phyloP scores from a whole-genome alignment of 768 basidiomycete species.

The Russula sp. region DNA sequence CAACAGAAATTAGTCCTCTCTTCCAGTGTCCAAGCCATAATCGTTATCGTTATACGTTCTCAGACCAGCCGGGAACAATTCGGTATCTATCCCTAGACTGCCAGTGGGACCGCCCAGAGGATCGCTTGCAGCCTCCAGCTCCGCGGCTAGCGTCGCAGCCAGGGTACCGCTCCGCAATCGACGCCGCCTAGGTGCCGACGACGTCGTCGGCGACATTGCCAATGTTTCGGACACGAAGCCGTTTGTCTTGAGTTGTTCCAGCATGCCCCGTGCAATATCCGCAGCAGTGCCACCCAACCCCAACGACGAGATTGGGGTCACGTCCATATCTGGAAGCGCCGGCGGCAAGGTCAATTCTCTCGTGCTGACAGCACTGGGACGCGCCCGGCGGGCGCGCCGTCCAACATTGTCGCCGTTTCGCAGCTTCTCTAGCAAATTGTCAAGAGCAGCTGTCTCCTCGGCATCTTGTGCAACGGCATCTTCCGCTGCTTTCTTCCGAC shows the following conservation, averaged over 20 bases:
- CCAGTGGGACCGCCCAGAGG: constrained; percentile 7
- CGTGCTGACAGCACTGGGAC: constrained; percentile 37
- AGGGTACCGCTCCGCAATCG: constrained; percentile 22
- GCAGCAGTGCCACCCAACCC: constrained; percentile 42
- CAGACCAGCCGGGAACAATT: constrained; percentile 1
- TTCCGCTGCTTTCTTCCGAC: constrained; percentile 45
- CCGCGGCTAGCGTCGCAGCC: constrained; percentile 21
- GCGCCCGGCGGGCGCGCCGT: constrained; percentile 48
- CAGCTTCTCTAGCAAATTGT: constrained; percentile 65
- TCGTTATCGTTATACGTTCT: background rate
- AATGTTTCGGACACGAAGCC: constrained; percentile 44
- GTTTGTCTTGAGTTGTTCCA: constrained; percentile 65
- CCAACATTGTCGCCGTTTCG: constrained; percentile 61
- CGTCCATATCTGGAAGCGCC: constrained; percentile 23
- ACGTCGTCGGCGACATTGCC: constrained; percentile 22
- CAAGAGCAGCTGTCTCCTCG: constrained; percentile 55
- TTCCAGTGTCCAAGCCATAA: constrained; percentile 19
- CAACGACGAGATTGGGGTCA: constrained; percentile 26
- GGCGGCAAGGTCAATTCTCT: constrained; percentile 32
- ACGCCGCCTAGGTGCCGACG: constrained; percentile 23
- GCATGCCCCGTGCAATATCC: constrained; percentile 66
- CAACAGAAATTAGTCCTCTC: constrained; percentile 10
- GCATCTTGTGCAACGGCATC: constrained; percentile 38
- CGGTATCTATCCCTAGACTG: background rate
- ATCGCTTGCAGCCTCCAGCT: constrained; percentile 21